A percentile compares a stretch with the other conserved stretches of the same genome.
phyloP scores from a whole-genome alignment of 371 early-diverging fungal genomes.

The Rhizopus sp. region DNA sequence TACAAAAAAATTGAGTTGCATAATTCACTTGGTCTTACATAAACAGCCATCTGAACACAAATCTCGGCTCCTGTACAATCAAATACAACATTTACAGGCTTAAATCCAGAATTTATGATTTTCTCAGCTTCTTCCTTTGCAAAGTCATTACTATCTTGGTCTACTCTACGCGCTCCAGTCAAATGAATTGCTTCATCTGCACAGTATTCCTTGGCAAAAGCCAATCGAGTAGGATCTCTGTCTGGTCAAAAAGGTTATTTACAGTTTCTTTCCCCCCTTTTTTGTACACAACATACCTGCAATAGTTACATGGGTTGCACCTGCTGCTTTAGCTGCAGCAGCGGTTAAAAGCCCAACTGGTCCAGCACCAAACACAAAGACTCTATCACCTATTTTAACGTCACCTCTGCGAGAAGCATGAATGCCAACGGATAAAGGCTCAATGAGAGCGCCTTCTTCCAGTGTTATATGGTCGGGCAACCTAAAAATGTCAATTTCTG shows the following conservation, averaged over 20 bases:
- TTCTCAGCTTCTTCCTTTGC: constrained; percentile 30
- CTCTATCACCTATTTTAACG: constrained; percentile 65
- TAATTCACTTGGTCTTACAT: constrained; percentile 10
- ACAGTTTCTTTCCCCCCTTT: not conserved
- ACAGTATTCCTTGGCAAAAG: constrained; percentile 52
- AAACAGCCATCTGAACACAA: constrained; percentile 53
- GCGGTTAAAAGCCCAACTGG: constrained; percentile 58
- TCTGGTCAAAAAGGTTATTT: constrained; percentile 13
- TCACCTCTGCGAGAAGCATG: constrained; percentile 62
- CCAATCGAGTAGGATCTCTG: constrained; percentile 33
- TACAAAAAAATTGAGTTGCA: not conserved
- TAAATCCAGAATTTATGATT: constrained; percentile 22
- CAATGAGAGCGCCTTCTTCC: constrained; percentile 58
- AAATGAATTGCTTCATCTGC: constrained; percentile 44
- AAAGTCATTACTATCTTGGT: constrained; percentile 48
- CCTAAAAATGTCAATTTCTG: constrained; percentile 13
- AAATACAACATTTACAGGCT: constrained; percentile 46
- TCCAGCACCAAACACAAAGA: constrained; percentile 65
- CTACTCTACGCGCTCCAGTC: constrained; percentile 24
- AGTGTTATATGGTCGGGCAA: constrained; percentile 56
- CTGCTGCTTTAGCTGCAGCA: constrained; percentile 56
- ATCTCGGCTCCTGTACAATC: constrained; percentile 58
- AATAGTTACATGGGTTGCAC: constrained; percentile 51
- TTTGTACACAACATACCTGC: constrained; percentile 27
- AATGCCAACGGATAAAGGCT: constrained; percentile 50